These are phyloP conservation scores for Leptomonas seymouri DNA, from an alignment of 208 protist genomes.

Conservation along the genomic window DNA sequence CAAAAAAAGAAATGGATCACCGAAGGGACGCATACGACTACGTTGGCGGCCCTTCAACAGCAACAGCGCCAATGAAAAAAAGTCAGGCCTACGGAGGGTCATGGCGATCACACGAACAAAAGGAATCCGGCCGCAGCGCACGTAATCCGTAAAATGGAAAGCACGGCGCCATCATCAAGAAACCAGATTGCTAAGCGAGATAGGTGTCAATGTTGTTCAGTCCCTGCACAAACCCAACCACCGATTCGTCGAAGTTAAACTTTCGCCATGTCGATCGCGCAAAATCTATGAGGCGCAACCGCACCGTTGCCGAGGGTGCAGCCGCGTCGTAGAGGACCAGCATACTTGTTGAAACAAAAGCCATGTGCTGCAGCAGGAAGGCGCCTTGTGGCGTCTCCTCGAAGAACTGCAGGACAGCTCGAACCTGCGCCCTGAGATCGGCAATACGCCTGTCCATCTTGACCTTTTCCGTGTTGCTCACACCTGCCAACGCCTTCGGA, in stretches of 20 bases:
- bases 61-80: too few relatives aligned
- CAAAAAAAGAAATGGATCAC: too few relatives aligned
- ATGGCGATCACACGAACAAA: too few relatives aligned
- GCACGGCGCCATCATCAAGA: too few relatives aligned
- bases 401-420: conserved; percentile 60
- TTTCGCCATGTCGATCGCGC: conserved; percentile 55
- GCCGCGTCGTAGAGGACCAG: conserved; percentile 71
- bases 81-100: too few relatives aligned
- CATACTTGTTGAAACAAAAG: conserved; percentile 77
- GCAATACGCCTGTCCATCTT: conserved; percentile 24
- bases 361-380: conserved; percentile 52
- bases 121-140: too few relatives aligned
- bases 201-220: conserved; percentile 42
- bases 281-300: conserved; percentile 75
- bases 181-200: conserved; percentile 19
- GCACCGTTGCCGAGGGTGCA: conserved; percentile 3
- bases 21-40: too few relatives aligned
- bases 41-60: too few relatives aligned
- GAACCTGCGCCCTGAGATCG: conserved; percentile 22
- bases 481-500: neutral
- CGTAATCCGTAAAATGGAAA: too few relatives aligned
- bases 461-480: conserved; percentile 1
- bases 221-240: conserved; percentile 66
- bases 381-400: conserved; percentile 44
- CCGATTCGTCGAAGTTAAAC: conserved; percentile 68